These are phyloP conservation scores for Fereydounia khargensis DNA, from an alignment of 1,284 basidiomycete genomes.

Conservation along the genomic window DNA sequence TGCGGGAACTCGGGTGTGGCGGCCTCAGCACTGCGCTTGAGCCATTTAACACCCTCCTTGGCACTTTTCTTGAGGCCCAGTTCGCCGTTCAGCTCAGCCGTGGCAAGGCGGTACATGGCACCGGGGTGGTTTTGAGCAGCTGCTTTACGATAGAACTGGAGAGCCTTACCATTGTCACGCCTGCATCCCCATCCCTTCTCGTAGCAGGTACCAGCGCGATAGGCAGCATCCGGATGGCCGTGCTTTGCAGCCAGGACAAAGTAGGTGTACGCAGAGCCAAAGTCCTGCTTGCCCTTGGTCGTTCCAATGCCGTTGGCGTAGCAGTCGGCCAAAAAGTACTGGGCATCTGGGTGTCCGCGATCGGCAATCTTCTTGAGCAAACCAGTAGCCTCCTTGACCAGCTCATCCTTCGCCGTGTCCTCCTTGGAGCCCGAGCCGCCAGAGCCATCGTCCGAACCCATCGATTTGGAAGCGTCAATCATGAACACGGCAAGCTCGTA, in stretches of 20 bases:
- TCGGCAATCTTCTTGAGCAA: constrained; percentile 88
- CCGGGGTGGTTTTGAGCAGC: constrained; percentile 87
- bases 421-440: constrained; percentile 9
- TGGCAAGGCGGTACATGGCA: constrained; percentile 92
- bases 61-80: constrained; percentile 80
- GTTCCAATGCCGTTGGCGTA: constrained; percentile 96
- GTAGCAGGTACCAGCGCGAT: constrained; percentile 93
- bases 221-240: constrained; percentile 93
- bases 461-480: constrained; percentile 72
- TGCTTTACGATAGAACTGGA: constrained; percentile 88
- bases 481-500: constrained; percentile 99
- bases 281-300: constrained; percentile 77
- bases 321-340: constrained; percentile 97
- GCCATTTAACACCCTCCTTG: constrained; percentile 96
- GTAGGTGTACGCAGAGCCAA: constrained; percentile 91
- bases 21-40: constrained; percentile 86
- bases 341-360: constrained; percentile 86
- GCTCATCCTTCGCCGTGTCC: constrained; percentile 61
- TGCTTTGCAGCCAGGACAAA: constrained; percentile 97
- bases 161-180: constrained; percentile 83
- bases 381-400: constrained; percentile 83
- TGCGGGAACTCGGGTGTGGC: constrained; percentile 84
- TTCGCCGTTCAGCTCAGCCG: constrained; percentile 94
- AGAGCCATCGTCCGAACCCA: constrained; percentile 31
- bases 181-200: constrained; percentile 99